Conservation (phyloP, 176 grass and related monocot genomes). For the Carex cristatella region DNA sequence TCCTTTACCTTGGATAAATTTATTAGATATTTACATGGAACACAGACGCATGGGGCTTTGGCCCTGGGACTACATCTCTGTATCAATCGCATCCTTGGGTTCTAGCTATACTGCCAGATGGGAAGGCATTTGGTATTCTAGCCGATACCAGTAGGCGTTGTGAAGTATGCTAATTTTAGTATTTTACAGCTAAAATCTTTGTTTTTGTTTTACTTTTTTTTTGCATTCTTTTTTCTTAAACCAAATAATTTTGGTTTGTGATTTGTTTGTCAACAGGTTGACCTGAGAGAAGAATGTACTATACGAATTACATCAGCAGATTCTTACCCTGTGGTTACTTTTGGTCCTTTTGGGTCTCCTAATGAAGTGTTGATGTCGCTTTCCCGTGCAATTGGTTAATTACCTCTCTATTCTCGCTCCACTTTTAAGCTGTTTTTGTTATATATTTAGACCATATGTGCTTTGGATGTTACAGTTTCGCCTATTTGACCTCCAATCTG, state of each 20-base stretch:
- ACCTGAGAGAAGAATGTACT: slow-evolving; percentile 55
- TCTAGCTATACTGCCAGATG: slow-evolving; percentile 76
- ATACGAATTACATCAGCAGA: slow-evolving; percentile 49
- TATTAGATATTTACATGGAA: slow-evolving; percentile 94
- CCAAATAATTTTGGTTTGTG: slow-evolving; percentile 4
- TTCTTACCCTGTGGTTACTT: slow-evolving; percentile 70
- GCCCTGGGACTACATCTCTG: slow-evolving; percentile 71
- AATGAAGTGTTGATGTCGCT: slow-evolving; percentile 62
- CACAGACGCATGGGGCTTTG: slow-evolving; percentile 84
- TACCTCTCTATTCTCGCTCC: slow-evolving; percentile 19
- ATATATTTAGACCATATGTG: neutral
- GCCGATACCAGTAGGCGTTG: slow-evolving; percentile 79
- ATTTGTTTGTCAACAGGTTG: slow-evolving; percentile 44
- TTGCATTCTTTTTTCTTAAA: neutral
- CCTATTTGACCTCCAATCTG: neutral
- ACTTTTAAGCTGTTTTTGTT: neutral
- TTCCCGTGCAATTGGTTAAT: slow-evolving; percentile 77
- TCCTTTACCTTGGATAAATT: neutral
- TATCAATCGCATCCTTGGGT: slow-evolving; percentile 98
- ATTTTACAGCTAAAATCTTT: neutral
- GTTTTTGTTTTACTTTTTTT: neutral
- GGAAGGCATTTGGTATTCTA: slow-evolving; percentile 71
- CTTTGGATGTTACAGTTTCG: slow-evolving; percentile 14
- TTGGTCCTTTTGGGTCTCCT: slow-evolving; percentile 70
- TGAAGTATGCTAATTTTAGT: slow-evolving; percentile 41